phyloP scores from a whole-genome alignment of 352 stramenopile species.

The Globisporangium splendens region DNA sequence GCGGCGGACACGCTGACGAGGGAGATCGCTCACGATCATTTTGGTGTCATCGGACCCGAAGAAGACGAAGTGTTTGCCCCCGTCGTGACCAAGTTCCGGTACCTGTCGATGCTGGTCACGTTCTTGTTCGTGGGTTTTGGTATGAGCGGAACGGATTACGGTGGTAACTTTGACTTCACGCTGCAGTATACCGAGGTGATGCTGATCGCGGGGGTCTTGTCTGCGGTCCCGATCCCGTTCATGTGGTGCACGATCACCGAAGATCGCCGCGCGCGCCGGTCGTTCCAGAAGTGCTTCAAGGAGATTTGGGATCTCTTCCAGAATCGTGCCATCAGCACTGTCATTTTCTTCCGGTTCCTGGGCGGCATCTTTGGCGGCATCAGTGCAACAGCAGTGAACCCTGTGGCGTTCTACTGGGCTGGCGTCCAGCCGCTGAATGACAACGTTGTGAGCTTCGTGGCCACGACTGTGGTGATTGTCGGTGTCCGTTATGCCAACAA shows the following conservation, averaged over 20 bases:
- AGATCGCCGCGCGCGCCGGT: constrained; percentile 10
- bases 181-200: constrained; percentile 49
- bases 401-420: constrained; percentile 47
- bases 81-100: constrained; percentile 33
- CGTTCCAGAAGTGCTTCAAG: constrained; percentile 19
- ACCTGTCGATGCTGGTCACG: constrained; percentile 29
- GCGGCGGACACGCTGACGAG: constrained; percentile 56
- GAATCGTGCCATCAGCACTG: constrained; percentile 30
- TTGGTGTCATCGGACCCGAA: constrained; percentile 4
- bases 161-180: constrained; percentile 50
- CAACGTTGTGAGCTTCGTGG: constrained; percentile 48
- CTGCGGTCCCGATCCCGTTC: constrained; percentile 25
- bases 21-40: constrained; percentile 28
- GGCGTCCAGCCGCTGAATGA: constrained; percentile 52
- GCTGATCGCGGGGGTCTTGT: constrained; percentile 28
- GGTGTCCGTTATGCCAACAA: constrained; percentile 31
- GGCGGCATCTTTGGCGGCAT: constrained; percentile 31
- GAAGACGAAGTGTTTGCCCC: constrained; percentile 24
- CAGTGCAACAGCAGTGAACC: constrained; percentile 37
- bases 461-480: constrained; percentile 24
- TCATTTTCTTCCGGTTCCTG: constrained; percentile 42
- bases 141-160: constrained; percentile 59
- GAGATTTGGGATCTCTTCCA: constrained; percentile 37
- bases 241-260: constrained; percentile 26
- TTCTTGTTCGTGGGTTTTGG: constrained; percentile 55